phyloP scores from a whole-genome alignment of 2,329 filamentous ascomycete genomes.

The Graphiopsis chlorocephala region DNA sequence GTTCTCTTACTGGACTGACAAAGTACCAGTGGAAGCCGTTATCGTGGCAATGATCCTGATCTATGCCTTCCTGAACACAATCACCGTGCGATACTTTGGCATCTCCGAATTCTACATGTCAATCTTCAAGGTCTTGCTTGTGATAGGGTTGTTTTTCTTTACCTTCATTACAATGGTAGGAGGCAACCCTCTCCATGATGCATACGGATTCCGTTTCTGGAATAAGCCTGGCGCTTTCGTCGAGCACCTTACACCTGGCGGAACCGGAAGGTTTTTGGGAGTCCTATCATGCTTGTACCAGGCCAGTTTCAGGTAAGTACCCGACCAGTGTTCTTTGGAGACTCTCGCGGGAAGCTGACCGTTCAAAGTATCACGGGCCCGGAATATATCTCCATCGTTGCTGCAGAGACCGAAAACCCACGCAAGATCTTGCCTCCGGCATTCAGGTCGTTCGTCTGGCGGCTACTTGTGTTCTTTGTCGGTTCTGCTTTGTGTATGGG shows the following conservation, averaged over 20 bases:
- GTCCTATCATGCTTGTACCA: conserved; percentile 70
- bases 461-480: conserved; percentile 21
- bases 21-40: conserved; percentile 17
- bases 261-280: conserved; percentile 13
- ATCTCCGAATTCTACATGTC: conserved; percentile 55
- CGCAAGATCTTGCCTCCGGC: not conserved
- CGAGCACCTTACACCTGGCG: conserved; percentile 15
- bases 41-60: conserved; percentile 15
- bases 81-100: conserved; percentile 46
- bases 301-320: conserved; percentile 61
- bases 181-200: conserved; percentile 34
- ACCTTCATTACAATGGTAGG: conserved; percentile 36
- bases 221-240: conserved; percentile 34
- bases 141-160: conserved; percentile 32
- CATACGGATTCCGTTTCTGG: conserved; percentile 44
- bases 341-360: not conserved
- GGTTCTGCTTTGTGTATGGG: conserved; percentile 21
- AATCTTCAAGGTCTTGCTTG: conserved; percentile 39
- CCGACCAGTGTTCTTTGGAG: not conserved
- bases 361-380: not conserved
- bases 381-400: conserved; percentile 10
- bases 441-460: conserved; percentile 3
- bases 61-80: conserved; percentile 36
- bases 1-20: conserved; percentile 18
- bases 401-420: conserved; percentile 4